Percentiles rank a stretch among this genome's conserved stretches.
Evolutionary conservation across 1,284 basidiomycete genomes (phyloP).

Genomic region (Neotropicomus parvogracilis): DNA sequence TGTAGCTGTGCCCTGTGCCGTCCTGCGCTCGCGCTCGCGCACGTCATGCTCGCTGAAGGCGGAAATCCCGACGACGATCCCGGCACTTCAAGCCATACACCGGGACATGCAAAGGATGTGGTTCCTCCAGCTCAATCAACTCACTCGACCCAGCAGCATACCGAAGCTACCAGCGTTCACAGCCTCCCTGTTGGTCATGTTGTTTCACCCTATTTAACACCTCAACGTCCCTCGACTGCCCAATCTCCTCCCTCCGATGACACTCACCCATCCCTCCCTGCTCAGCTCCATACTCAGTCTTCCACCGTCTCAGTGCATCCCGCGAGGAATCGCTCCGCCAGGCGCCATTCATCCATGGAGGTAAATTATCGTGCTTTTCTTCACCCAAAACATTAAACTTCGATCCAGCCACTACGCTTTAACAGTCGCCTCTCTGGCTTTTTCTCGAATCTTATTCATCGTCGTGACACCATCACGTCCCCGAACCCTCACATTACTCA

Average conservation of each 20-base stretch:
- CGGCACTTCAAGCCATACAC: not conserved
- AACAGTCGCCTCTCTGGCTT: constrained; percentile 76
- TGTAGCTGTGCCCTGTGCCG: not conserved
- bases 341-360: constrained; percentile 46
- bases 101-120: not conserved
- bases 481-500: constrained; percentile 25
- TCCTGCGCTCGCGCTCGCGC: not conserved
- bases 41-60: not conserved
- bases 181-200: constrained; percentile 56
- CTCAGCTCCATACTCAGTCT: constrained; percentile 23
- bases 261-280: constrained; percentile 20
- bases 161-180: constrained; percentile 53
- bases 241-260: constrained; percentile 27
- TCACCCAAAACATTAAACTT: constrained; percentile 25
- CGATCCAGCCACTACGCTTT: constrained; percentile 47
- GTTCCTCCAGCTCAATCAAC: not conserved
- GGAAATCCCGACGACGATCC: not conserved
- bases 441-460: constrained; percentile 72
- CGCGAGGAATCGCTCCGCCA: constrained; percentile 31
- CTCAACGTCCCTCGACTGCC: constrained; percentile 25
- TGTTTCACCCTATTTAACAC: constrained; percentile 33
- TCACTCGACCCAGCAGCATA: constrained; percentile 17
- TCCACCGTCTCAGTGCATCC: constrained; percentile 11
- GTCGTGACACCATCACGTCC: constrained; percentile 48
- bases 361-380: constrained; percentile 31